Evolutionary conservation across 2,329 filamentous ascomycete genomes (phyloP), one percentile per base, ranked within the genome.

Genomic region (Pezicula carpinea): DNA sequence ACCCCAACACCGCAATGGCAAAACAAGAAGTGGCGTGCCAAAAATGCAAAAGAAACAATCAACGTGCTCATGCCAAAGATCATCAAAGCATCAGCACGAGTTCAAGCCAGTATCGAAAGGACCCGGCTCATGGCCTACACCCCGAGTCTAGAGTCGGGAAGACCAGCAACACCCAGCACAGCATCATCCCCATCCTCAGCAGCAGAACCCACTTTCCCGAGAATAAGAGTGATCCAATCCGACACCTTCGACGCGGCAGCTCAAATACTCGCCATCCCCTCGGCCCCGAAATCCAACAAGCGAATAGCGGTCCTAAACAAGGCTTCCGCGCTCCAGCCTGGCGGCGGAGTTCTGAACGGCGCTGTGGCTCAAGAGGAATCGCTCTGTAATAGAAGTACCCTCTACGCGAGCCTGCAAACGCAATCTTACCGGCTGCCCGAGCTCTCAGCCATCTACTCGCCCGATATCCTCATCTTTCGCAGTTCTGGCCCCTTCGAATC

Each of bases 281-380:
- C 54, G 53, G 40, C 45, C 23, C 23, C 23, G 50, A 51, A 59
- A 51, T 48, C 56, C 53, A 41, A 62, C 66, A 56, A 54, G 38
- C 62, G 65, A 6, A 73, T 84, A n/a, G 77, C 74, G 26, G 72
- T 86, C 19, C 68, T 88, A 49, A 88, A 87, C 57, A 79, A 86
- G 67, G 83, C 83, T 14, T 85, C 79, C 43, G 71, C 77, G 39
- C 55, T 63, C 3, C 63, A 58, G 13, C 72, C 78, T 0, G 84
- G 83, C n/a, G 83, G 84, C 17, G 82, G 81, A 15, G 87, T 82
- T 74, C 60, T 74, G 4, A 72, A 71, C 32, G 83, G 83, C 31
- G 71, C 80, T 46, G 64, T 77, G 23, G 83, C 83, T 0, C 84
- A 88, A 62, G 83, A 88, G 65, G 84, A 88, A 67, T 75, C 77